Conservation (phyloP, 2,329 filamentous ascomycete genomes). For the Apiospora saccharicola region DNA sequence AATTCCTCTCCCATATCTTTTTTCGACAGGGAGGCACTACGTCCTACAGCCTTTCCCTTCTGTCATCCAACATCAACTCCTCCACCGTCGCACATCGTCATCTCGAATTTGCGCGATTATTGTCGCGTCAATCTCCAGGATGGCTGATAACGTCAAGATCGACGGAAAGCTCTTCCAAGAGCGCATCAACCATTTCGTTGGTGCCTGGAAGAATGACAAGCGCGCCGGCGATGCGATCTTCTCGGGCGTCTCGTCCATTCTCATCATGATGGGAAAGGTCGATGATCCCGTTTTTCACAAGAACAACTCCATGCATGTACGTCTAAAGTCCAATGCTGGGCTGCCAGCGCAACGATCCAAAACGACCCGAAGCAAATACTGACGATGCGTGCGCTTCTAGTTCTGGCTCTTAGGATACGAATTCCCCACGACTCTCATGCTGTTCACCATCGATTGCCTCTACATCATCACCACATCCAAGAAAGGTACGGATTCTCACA, state of each 20-base stretch:
- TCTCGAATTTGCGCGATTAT: slow-evolving; percentile 18
- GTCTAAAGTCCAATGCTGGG: slow-evolving; percentile 42
- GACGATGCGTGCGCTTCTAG: slow-evolving; percentile 54
- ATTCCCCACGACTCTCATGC: slow-evolving; percentile 93
- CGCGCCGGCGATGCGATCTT: slow-evolving; percentile 86
- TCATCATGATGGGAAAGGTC: slow-evolving; percentile 94
- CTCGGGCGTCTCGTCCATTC: slow-evolving; percentile 83
- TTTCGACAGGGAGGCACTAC: slow-evolving; percentile 9
- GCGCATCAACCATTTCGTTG: slow-evolving; percentile 84
- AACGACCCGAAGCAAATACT: slow-evolving; percentile 25
- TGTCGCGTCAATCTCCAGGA: slow-evolving; percentile 45
- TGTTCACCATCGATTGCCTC: slow-evolving; percentile 86
- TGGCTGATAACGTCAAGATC: slow-evolving; percentile 85
- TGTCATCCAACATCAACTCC: slow-evolving; percentile 15
- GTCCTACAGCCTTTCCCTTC: slow-evolving; percentile 22
- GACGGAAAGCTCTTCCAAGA: slow-evolving; percentile 94
- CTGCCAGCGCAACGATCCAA: background rate
- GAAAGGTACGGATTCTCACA: slow-evolving; percentile 71
- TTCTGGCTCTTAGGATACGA: slow-evolving; percentile 99
- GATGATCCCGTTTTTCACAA: slow-evolving; percentile 93
- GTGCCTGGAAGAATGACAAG: slow-evolving; percentile 96
- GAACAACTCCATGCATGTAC: slow-evolving; percentile 94
- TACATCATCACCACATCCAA: slow-evolving; percentile 96
- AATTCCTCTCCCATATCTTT: slow-evolving; percentile 16
- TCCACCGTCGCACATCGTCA: slow-evolving; percentile 16